Conservation (phyloP, 495 filamentous ascomycete species). For the Darksidea phi region DNA sequence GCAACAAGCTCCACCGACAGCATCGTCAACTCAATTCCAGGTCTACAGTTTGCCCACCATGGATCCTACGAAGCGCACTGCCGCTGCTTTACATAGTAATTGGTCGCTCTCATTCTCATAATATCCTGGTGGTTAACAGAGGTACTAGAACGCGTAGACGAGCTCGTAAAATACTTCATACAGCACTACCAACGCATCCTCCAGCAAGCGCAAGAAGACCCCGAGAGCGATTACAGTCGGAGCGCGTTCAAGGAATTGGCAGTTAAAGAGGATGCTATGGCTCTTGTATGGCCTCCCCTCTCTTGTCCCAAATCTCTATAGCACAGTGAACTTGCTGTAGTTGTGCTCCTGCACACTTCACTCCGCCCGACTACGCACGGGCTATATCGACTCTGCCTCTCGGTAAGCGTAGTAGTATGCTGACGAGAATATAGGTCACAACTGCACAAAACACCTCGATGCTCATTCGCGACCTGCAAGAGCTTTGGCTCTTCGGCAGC, state of each 20-base stretch:
- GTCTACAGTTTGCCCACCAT: not conserved
- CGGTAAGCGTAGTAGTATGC: not conserved
- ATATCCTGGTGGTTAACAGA: not conserved
- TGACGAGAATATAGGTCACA: slow-evolving; percentile 51
- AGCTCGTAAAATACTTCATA: slow-evolving; percentile 47
- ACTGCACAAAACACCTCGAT: slow-evolving; percentile 65
- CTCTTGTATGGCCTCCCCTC: slow-evolving; percentile 50
- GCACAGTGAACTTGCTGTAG: not conserved
- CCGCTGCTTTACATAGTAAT: slow-evolving; percentile 19
- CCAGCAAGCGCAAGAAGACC: slow-evolving; percentile 48
- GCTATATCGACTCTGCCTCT: no score
- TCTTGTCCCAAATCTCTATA: not conserved
- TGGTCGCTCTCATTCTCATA: not conserved
- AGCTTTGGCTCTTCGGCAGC: slow-evolving; percentile 72
- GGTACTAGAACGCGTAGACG: slow-evolving; percentile 35
- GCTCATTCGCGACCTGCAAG: slow-evolving; percentile 64
- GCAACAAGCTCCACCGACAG: not conserved
- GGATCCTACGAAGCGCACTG: slow-evolving; percentile 29
- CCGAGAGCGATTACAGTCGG: slow-evolving; percentile 25
- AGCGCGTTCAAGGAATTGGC: slow-evolving; percentile 61
- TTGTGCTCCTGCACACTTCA: not conserved
- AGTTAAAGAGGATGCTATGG: slow-evolving; percentile 63
- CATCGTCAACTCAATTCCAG: not conserved
- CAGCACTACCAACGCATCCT: slow-evolving; percentile 64
- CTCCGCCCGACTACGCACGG: no score